Evolutionary conservation across 495 filamentous ascomycete species (phyloP).

Genomic region (Penicillium waksmanii): DNA sequence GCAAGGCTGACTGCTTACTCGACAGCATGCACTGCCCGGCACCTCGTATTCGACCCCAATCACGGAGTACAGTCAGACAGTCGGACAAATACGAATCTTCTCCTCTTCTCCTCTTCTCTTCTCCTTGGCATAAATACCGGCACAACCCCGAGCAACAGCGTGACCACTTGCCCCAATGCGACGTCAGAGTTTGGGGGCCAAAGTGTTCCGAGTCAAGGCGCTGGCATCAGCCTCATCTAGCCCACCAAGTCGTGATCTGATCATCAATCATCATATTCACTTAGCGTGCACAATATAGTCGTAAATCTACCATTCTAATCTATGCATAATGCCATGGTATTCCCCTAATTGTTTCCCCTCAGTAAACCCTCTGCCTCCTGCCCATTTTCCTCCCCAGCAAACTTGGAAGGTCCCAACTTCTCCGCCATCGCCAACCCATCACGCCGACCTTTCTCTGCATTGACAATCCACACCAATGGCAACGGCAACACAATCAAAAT

Average conservation of each 20-base stretch:
- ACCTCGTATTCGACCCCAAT: background rate
- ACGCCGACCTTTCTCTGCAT: conserved; percentile 75
- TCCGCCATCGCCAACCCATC: conserved; percentile 71
- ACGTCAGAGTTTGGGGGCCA: background rate
- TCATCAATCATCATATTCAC: background rate
- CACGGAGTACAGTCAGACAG: background rate
- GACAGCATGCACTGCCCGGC: too few species aligned
- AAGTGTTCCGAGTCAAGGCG: background rate
- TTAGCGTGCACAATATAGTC: background rate
- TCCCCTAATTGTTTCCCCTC: conserved; percentile 5
- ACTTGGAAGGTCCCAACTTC: conserved; percentile 16
- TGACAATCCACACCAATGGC: conserved; percentile 75
- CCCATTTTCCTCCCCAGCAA: conserved; percentile 44
- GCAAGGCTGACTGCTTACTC: too few species aligned
- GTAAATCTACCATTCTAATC: too few species aligned
- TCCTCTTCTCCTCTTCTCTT: too few species aligned
- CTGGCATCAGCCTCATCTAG: background rate
- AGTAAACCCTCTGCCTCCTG: conserved; percentile 43
- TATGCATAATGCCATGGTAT: too few species aligned
- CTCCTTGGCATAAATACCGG: too few species aligned
- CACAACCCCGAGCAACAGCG: background rate
- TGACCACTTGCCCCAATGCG: background rate
- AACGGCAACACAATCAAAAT: conserved; percentile 75
- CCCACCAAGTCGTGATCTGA: background rate
- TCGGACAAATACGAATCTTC: background rate